Conservation (phyloP, 148 eudicot species). For the Drosera capensis region DNA sequence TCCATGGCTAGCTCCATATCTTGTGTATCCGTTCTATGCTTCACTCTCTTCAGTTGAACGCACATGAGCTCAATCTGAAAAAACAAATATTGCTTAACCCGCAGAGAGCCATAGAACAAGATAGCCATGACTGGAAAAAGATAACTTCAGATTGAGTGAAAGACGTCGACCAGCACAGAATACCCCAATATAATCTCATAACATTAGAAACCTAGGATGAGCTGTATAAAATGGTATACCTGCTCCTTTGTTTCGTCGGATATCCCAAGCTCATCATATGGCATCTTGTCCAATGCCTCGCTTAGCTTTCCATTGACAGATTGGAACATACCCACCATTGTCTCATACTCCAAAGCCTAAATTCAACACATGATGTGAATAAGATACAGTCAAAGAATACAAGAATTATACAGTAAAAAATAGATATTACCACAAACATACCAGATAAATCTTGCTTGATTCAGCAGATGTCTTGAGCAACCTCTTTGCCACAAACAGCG, state of each 20-base stretch:
- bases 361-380: neutral
- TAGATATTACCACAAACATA: constrained; percentile 2
- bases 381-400: neutral
- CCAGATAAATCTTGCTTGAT: constrained; percentile 84
- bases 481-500: constrained; percentile 34
- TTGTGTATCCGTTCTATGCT: constrained; percentile 50
- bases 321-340: constrained; percentile 32
- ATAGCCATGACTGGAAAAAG: too few relatives aligned
- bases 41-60: constrained; percentile 47
- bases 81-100: too few relatives aligned
- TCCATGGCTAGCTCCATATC: constrained; percentile 64
- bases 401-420: neutral
- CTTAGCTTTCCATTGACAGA: constrained; percentile 38
- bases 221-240: too few relatives aligned
- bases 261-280: constrained; percentile 47
- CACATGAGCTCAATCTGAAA: constrained; percentile 45
- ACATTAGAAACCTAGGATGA: neutral
- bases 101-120: too few relatives aligned
- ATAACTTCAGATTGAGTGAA: too few relatives aligned
- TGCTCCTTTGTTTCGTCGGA: constrained; percentile 73
- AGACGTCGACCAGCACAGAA: too few relatives aligned
- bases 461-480: constrained; percentile 42
- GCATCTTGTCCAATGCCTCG: constrained; percentile 47
- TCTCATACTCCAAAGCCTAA: constrained; percentile 69
- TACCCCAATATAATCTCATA: too few relatives aligned